Evolutionary conservation across 1,284 basidiomycete species (phyloP), one percentile per base, ranked within the genome.

Genomic region (Cutaneotrichosporon mucoides): DNA sequence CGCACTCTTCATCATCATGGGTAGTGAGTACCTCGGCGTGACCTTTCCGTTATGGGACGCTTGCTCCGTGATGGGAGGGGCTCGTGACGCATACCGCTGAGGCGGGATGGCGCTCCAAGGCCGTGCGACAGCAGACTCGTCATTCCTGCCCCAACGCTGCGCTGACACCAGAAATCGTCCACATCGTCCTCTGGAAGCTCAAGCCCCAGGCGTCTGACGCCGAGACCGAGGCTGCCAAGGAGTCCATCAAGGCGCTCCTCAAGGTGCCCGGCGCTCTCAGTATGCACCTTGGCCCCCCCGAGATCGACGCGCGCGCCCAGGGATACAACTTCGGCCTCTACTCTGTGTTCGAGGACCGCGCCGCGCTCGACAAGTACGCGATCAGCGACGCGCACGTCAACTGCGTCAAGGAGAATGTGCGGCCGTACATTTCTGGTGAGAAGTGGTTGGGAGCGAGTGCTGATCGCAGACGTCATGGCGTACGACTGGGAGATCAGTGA

Each of bases 401-500:
- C 33, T 66, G 71, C 24, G 76, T 79, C 46, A 65, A 45, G 16
- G 60, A 76, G 53, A 66, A 77, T 37, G 69, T 79, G 49, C 62
- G 58, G 63, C 75, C 75, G 0, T 68, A 75, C 59, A 59, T 69
- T 12, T 67, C 71, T 5, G 76, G 76, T 76, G 64, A 65, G 74
- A 68, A 24, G 24, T 24, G 24, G 24, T 24, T 24, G 24, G 24
- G 24, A 24, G 24, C 24, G 24, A 24, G 24, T 24, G 24, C 54
- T 60, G 44, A 61, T 38, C 11, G 11, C 51, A 73, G 77, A 76
- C 48, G 61, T 74, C 52, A 37, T 79, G 52, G 77, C 77, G n/a
- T 79, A 79, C 66, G 77, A 79, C 64, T 77, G 76, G 54, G 77
- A 77, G 68, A 61, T 77, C 12, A 62, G 71, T 16, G 65, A 72